phyloP scores from a whole-genome alignment of 2,329 filamentous ascomycete species.

The Diaporthe citri region DNA sequence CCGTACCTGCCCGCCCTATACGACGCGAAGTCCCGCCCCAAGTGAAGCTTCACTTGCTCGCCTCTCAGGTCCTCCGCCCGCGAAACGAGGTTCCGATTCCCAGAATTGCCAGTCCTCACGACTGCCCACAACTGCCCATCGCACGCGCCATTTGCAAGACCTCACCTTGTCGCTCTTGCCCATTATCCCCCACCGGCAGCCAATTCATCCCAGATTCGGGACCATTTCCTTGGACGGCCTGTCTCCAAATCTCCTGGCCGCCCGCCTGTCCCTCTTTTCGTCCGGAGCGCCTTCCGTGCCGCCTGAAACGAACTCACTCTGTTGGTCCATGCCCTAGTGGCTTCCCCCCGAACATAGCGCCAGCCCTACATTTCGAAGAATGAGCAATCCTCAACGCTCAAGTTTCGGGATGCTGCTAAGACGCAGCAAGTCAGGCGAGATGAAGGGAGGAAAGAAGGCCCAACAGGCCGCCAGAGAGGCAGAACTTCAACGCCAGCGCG shows the following conservation, averaged over 20 bases:
- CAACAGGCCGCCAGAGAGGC: slow-evolving; percentile 65
- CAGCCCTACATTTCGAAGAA: slow-evolving; percentile 40
- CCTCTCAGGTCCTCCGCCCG: not conserved
- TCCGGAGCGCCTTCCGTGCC: slow-evolving; percentile 36
- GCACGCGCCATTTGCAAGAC: not conserved
- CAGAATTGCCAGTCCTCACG: not conserved
- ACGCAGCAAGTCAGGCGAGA: slow-evolving; percentile 76
- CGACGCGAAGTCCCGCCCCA: slow-evolving; percentile 2
- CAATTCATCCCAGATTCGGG: slow-evolving; percentile 23
- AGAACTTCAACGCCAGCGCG: slow-evolving; percentile 64
- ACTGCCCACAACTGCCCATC: not conserved
- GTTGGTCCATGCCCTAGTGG: slow-evolving; percentile 26
- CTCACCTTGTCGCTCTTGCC: slow-evolving; percentile 16
- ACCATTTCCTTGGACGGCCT: slow-evolving; percentile 11
- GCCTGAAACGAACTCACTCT: slow-evolving; percentile 42
- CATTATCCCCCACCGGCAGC: slow-evolving; percentile 4
- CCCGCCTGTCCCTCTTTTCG: not conserved
- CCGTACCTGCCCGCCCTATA: slow-evolving; percentile 9
- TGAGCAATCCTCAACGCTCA: slow-evolving; percentile 56
- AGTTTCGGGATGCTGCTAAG: slow-evolving; percentile 73
- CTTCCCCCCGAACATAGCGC: slow-evolving; percentile 41
- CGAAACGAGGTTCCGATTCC: not conserved
- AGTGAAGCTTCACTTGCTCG: slow-evolving; percentile 2
- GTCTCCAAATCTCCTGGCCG: slow-evolving; percentile 17
- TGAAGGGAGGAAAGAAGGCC: slow-evolving; percentile 72